Evolutionary conservation across 805 yeast species (phyloP).

Genomic region (Lipomyces kockii): DNA sequence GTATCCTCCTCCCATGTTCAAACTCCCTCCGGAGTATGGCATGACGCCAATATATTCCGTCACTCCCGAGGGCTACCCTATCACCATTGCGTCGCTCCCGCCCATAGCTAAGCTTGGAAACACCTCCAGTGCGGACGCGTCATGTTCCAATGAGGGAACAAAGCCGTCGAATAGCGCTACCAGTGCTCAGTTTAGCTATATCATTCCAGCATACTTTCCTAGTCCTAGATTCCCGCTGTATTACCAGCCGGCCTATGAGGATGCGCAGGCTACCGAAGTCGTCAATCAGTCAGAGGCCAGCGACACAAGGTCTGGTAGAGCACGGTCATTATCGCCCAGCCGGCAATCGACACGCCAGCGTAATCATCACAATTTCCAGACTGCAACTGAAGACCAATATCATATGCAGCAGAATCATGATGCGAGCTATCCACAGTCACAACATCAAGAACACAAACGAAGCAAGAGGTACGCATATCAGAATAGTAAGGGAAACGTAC

Average conservation of each 20-base stretch:
- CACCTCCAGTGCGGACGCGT: not conserved
- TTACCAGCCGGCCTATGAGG: not conserved
- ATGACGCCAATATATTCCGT: constrained; percentile 13
- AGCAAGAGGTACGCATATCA: not conserved
- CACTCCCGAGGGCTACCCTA: constrained; percentile 7
- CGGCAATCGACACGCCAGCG: constrained; percentile 19
- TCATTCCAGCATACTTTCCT: constrained; percentile 5
- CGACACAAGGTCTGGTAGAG: not conserved
- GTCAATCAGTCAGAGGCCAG: not conserved
- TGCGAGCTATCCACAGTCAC: not conserved
- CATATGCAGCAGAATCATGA: not conserved
- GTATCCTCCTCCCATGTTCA: constrained; percentile 23
- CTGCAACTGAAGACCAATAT: not conserved
- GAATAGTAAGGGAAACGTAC: not conserved
- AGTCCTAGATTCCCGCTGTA: not conserved
- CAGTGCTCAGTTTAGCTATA: constrained; percentile 7
- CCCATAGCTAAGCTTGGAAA: not conserved
- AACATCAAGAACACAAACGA: not conserved
- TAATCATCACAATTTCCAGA: constrained; percentile 15
- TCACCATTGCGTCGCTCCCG: not conserved
- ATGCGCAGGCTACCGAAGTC: not conserved
- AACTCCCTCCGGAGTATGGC: constrained; percentile 18
- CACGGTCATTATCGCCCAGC: constrained; percentile 14
- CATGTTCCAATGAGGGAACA: not conserved
- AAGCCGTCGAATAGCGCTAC: not conserved